Conservation (phyloP, 2,329 filamentous ascomycete genomes). For the Colletotrichum tanaceti region DNA sequence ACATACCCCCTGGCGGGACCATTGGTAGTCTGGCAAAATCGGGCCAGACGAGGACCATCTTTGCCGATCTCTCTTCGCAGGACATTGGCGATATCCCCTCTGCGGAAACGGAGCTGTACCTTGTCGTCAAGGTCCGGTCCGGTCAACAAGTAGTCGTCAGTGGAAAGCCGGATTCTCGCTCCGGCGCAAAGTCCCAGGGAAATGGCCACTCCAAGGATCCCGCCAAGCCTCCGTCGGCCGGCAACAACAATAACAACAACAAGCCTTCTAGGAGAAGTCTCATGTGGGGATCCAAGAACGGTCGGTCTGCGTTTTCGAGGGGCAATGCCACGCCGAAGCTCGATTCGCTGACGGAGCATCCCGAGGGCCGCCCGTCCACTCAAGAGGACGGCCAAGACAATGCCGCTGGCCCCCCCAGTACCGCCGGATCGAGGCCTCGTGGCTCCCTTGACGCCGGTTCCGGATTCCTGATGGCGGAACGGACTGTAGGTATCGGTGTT, state of each 20-base stretch:
- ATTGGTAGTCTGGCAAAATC: constrained; percentile 73
- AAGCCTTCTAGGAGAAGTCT: constrained; percentile 64
- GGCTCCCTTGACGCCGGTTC: constrained; percentile 50
- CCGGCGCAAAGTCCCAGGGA: constrained; percentile 61
- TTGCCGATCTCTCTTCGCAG: constrained; percentile 83
- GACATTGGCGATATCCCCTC: constrained; percentile 74
- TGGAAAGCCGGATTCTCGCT: constrained; percentile 63
- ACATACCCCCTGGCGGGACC: constrained; percentile 79
- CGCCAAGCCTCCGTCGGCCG: constrained; percentile 56
- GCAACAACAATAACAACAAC: constrained; percentile 59
- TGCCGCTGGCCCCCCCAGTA: constrained; percentile 59
- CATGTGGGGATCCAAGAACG: constrained; percentile 71
- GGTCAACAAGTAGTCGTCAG: constrained; percentile 60
- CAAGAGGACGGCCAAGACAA: constrained; percentile 58
- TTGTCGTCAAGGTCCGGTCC: constrained; percentile 83
- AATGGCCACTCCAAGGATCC: constrained; percentile 48
- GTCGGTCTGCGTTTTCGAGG: constrained; percentile 66
- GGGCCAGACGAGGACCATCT: constrained; percentile 83
- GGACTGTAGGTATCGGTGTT: constrained; percentile 81
- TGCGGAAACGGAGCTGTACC: constrained; percentile 78
- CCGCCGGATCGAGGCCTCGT: constrained; percentile 60
- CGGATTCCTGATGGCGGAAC: constrained; percentile 64
- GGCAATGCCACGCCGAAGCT: constrained; percentile 61
- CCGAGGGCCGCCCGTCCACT: constrained; percentile 51
- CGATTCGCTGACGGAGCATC: constrained; percentile 65